Base-by-base conservation (phyloP, 352 stramenopile genomes). In the Globisporangium canariense region DNA sequence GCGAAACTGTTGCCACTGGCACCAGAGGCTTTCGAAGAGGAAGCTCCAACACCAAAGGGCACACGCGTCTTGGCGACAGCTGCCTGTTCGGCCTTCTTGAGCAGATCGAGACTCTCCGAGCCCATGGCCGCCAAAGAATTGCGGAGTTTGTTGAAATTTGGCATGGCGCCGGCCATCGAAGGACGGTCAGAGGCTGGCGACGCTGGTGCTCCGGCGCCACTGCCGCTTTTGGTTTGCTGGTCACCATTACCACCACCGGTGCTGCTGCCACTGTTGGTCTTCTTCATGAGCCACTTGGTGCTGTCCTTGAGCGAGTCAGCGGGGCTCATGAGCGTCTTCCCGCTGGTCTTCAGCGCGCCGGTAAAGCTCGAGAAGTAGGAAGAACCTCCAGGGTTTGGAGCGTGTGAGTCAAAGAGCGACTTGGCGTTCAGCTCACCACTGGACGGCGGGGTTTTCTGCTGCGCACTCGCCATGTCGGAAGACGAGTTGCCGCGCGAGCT, bases 281-380 rank as follows among this genome's bases (percentile, higher is more conserved):
- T 93, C 64, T 90, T 89, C 47, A 90, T 78, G 59, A 93, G 76
- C 85, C 85, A 93, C 67, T 89, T 91, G 7, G 71, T 84, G 38
- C 80, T 75, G 46, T 88, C 79, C 60, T 88, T 85, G 34, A 87
- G 61, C n/a, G 76, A 75, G 45, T 69, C 71, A 0, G 75, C 72
- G 14, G 79, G 80, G 59, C 71, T 89, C 60, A 89, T 68, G 53
- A 93, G 74, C 56, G 76, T 88, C 60, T 92, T 94, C 4, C 83
- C 70, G 18, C 82, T 73, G 13, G 71, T 86, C 55, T 93, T 93
- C 14, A 94, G 68, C 1, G 79, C 82, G 7, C 75, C 83, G 4
- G 83, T 51, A 60, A 94, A 88, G 54, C 72, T 85, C 7, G 80
- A 91, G 47, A 93, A 89, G 50, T 91, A 91, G 25, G 78, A 85